Evolutionary conservation across 768 basidiomycete species (phyloP).

Genomic region (Leccinum longicurvipes): DNA sequence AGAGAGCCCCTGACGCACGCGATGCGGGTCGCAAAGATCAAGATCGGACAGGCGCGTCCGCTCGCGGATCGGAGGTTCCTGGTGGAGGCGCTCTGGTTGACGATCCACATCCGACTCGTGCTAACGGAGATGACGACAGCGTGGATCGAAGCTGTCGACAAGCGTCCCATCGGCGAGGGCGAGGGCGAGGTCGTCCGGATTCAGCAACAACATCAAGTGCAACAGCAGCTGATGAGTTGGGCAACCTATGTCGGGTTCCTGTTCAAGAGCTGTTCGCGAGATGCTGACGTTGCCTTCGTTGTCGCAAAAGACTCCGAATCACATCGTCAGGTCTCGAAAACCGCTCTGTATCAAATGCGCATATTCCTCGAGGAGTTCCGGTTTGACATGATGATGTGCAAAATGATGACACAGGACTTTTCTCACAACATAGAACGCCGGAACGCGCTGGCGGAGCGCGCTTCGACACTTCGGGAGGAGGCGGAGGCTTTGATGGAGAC

Average conservation of each 20-base stretch:
- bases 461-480: constrained; percentile 11
- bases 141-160: constrained; percentile 38
- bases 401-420: constrained; percentile 11
- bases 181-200: constrained; percentile 10
- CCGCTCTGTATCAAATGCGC: constrained; percentile 42
- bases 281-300: constrained; percentile 43
- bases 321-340: constrained; percentile 50
- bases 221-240: constrained; percentile 40
- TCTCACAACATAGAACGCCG: constrained; percentile 17
- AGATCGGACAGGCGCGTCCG: constrained; percentile 57
- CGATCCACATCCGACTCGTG: constrained; percentile 50
- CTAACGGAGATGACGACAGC: constrained; percentile 43
- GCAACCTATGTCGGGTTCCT: constrained; percentile 45
- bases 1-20: constrained; percentile 45
- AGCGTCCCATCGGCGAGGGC: constrained; percentile 14
- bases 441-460: constrained; percentile 19
- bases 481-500: not conserved
- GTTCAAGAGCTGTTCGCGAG: constrained; percentile 42
- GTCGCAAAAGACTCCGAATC: constrained; percentile 49
- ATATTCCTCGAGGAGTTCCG: constrained; percentile 48
- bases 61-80: constrained; percentile 56
- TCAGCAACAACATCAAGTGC: too few relatives aligned
- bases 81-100: constrained; percentile 58
- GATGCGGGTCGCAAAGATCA: constrained; percentile 46
- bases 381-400: constrained; percentile 41